Percentiles rank a stretch among this genome's conserved stretches.
Conservation (phyloP, 805 yeast species). For the Kazachstania psychrophila region DNA sequence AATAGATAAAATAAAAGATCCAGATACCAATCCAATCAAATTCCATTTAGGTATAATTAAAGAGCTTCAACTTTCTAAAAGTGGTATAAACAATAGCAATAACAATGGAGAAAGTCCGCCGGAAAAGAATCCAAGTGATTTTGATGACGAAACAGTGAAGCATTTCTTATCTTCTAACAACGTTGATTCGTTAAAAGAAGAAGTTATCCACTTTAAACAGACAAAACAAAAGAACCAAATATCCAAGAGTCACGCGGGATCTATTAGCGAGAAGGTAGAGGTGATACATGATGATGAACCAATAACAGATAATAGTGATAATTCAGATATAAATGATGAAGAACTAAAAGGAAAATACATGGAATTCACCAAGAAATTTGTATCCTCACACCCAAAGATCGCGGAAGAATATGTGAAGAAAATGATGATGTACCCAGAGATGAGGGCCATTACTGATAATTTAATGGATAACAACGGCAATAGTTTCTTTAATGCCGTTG, state of each 20-base stretch:
- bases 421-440: constrained; percentile 34
- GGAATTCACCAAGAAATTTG: constrained; percentile 25
- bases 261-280: too few species aligned
- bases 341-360: constrained; percentile 18
- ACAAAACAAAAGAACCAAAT: constrained; percentile 18
- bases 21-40: constrained; percentile 27
- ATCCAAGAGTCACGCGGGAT: too few species aligned
- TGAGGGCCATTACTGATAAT: constrained; percentile 67
- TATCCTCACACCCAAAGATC: constrained; percentile 28
- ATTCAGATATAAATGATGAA: constrained; percentile 8
- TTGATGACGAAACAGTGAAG: constrained; percentile 18
- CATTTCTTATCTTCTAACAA: constrained; percentile 19
- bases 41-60: constrained; percentile 28
- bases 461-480: constrained; percentile 61
- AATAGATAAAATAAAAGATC: constrained; percentile 33
- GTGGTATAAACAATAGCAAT: background rate
- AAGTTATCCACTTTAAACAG: constrained; percentile 28
- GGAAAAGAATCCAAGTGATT: background rate
- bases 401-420: constrained; percentile 28
- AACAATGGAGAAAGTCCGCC: background rate
- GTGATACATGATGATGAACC: background rate
- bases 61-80: constrained; percentile 25
- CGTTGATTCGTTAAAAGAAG: constrained; percentile 24
- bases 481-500: constrained; percentile 71
- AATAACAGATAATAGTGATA: too few species aligned